Evolutionary conservation across 2,329 filamentous ascomycete species (phyloP), one percentile per base, ranked within the genome.

Genomic region (Paecilomyces sp.): DNA sequence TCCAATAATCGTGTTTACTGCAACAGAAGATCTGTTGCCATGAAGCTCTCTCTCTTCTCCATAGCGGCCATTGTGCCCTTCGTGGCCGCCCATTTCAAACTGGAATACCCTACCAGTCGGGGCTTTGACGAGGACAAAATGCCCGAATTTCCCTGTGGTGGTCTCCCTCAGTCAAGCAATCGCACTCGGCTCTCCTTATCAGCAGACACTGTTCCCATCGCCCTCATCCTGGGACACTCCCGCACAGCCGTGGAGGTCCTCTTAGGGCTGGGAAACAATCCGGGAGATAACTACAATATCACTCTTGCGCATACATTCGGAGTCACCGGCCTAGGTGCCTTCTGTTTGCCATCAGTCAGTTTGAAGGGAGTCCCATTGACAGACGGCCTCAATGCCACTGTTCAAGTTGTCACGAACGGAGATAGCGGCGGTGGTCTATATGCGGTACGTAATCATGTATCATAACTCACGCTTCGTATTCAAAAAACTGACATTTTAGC

Each of bases 381-480:
- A 25, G 85, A 89, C 41, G 89, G 88, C 51, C 80, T 82, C 64
- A 79, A 83, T 55, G 88, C 82, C 13, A 88, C 84, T 33, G 77
- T 92, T 58, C 89, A 91, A 76, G 84, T 92, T 57, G 81, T 91
- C 36, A 87, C 85, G 3, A 78, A 85, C 54, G 85, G 84, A 30
- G 78, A 83, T 24, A 77, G 76, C 3, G 82, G 79, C 22, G 81
- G 79, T 47, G 85, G 88, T 15, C 76, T 92, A 33, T 92, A 91
- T 74, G 89, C 87, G 74, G 82, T 84, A 72, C 68, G 80, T 67
- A 30, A 51, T 24, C 15, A 53, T 47, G 52, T 12, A 33, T 54
- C 9, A 24, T 36, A 50, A 18, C 56, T 31, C 57, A 58, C 52
- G 55, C 56, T 59, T 18, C 15, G n/a, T 24, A 28, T 36, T 34